Evolutionary conservation across 164 flowering plant species (phyloP).

Genomic region (Umbellularia californica): DNA sequence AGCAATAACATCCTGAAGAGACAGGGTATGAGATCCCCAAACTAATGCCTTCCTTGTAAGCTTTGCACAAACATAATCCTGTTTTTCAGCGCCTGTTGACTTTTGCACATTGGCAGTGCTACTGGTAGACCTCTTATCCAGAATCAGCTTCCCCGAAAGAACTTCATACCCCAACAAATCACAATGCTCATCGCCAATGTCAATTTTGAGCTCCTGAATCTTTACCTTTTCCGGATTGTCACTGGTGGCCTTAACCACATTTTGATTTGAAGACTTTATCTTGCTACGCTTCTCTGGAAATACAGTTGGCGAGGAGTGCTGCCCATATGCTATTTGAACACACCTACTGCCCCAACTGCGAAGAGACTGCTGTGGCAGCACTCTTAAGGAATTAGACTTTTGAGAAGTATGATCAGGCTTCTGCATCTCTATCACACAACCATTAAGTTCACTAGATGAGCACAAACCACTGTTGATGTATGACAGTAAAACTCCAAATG

Average conservation of each 20-base stretch:
- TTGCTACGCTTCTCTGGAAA: conserved; percentile 90
- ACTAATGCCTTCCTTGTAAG: conserved; percentile 89
- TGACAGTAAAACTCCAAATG: conserved; percentile 6
- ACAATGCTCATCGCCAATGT: conserved; percentile 89
- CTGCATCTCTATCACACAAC: conserved; percentile 45
- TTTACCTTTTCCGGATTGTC: conserved; percentile 45
- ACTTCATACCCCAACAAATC: conserved; percentile 78
- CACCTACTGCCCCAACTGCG: conserved; percentile 67
- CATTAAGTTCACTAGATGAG: neutral
- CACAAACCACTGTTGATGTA: neutral
- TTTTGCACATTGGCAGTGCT: conserved; percentile 31
- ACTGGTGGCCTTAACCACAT: conserved; percentile 22
- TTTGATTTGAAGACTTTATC: conserved; percentile 41
- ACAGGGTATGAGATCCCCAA: conserved; percentile 72
- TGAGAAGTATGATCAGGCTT: conserved; percentile 48
- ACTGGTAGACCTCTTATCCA: conserved; percentile 53
- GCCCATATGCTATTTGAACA: conserved; percentile 67
- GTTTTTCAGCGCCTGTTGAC: conserved; percentile 37
- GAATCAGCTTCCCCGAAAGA: conserved; percentile 63
- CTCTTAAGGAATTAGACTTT: conserved; percentile 42
- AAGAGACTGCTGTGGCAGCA: conserved; percentile 54
- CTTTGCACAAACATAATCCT: conserved; percentile 67
- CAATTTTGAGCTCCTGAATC: conserved; percentile 77
- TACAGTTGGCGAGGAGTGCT: conserved; percentile 84
- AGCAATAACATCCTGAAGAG: conserved; percentile 79